phyloP scores from a whole-genome alignment of 495 filamentous ascomycete species.

The Neurospora sp. region DNA sequence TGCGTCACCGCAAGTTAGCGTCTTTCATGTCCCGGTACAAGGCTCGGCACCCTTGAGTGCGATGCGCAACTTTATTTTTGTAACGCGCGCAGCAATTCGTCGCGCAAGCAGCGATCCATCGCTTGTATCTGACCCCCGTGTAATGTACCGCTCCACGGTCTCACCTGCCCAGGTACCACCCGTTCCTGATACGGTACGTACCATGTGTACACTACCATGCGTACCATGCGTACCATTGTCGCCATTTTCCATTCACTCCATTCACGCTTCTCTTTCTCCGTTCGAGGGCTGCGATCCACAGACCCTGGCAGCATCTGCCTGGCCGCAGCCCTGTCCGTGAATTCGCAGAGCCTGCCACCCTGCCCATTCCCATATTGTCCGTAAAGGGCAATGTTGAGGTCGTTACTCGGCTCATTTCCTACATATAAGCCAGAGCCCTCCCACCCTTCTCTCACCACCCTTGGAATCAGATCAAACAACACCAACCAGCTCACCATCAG shows the following conservation, averaged over 20 bases:
- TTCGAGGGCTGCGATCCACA: slow-evolving; percentile 10
- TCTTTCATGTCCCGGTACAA: slow-evolving; percentile 11
- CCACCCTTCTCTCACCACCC: slow-evolving; percentile 10
- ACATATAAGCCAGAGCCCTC: slow-evolving; percentile 34
- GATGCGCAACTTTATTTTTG: slow-evolving; percentile 8
- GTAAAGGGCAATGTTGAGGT: slow-evolving; percentile 23
- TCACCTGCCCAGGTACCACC: slow-evolving; percentile 12
- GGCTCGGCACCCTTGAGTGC: background rate
- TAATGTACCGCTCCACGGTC: slow-evolving; percentile 13
- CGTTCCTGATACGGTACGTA: slow-evolving; percentile 2
- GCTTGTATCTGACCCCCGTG: slow-evolving; percentile 8
- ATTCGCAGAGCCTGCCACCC: slow-evolving; percentile 11
- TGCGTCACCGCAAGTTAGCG: slow-evolving; percentile 31
- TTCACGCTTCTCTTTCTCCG: background rate
- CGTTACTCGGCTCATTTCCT: slow-evolving; percentile 13
- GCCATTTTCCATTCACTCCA: background rate
- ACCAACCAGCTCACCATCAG: slow-evolving; percentile 13
- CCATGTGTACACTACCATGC: background rate
- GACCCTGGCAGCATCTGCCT: slow-evolving; percentile 9
- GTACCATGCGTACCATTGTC: background rate
- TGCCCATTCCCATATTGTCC: slow-evolving; percentile 11
- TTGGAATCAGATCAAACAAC: slow-evolving; percentile 19
- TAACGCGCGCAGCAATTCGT: background rate
- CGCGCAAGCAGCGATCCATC: background rate
- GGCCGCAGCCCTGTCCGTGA: slow-evolving; percentile 23